Base-by-base conservation (phyloP, 768 basidiomycete species). In the Harrya chromipes region DNA sequence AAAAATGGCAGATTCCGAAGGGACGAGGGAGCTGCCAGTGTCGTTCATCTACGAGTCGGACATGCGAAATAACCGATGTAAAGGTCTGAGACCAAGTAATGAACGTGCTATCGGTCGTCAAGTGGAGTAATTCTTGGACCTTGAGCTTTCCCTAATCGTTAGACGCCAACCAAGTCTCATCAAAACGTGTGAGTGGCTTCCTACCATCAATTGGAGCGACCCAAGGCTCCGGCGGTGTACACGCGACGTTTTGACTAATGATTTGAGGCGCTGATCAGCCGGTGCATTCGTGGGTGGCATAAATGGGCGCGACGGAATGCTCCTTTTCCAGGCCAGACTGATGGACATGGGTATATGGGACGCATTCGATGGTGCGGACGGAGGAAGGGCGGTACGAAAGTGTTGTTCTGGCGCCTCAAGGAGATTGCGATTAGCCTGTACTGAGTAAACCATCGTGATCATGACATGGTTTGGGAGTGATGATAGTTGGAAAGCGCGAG, bases 171-270 rank as follows among this genome's bases (percentile, higher is more conserved):
- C 26, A 9, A 26, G 26, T 40, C 23, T 16, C 0, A 40, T 43
- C 33, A 31, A 49, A 37, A 31, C 40, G 47, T 45, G 37, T 50
- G 46, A 34, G 46, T 16, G 27, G 14, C 24, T n/a, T 19, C 35
- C 34, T 23, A 19, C 16, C 23, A 23, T 39, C 34, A 35, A 24
- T 16, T 26, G 26, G 24, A 39, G n/a, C 10, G 41, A 33, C 17
- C 14, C 0, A 26, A 14, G 9, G 39, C n/a, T n/a, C n/a, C n/a
- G 23, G n/a, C 6, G 13, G 35, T 34, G 4, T 33, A 44, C 19
- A 27, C 13, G n/a, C 4, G n/a, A 35, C 13, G 2, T 7, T n/a
- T n/a, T 26, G 17, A 6, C 17, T 7, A 16, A 19, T 13, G n/a
- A 21, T 39, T 9, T 16, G 46, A 27, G 35, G 36, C 27, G 6